phyloP scores from a whole-genome alignment of 306 rosid genomes.

The Senna siamea region DNA sequence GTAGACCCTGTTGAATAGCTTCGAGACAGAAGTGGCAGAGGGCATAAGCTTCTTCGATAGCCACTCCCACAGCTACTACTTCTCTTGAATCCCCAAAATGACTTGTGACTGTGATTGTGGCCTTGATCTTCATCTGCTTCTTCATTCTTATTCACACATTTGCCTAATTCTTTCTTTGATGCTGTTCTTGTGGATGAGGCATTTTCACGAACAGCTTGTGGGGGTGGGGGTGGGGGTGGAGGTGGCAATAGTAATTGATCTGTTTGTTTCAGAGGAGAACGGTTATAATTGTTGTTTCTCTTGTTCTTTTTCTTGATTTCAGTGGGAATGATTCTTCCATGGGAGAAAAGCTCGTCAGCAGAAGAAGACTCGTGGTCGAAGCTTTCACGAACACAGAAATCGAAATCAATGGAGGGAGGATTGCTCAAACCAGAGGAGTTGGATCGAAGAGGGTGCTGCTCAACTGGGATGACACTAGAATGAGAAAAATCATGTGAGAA shows the following conservation, averaged over 20 bases:
- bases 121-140: conserved; percentile 56
- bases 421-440: no score
- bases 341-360: conserved; percentile 87
- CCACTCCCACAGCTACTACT: conserved; percentile 89
- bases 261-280: conserved; percentile 27
- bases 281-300: no score
- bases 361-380: conserved; percentile 68
- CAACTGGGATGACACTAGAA: conserved; percentile 63
- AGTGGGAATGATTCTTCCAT: conserved; percentile 72
- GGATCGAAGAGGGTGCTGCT: conserved; percentile 56
- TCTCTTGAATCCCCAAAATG: conserved; percentile 84
- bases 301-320: conserved; percentile 60
- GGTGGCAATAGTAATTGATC: conserved; percentile 35
- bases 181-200: conserved; percentile 28
- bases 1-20: conserved; percentile 84
- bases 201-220: conserved; percentile 22
- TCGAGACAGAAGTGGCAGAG: conserved; percentile 78
- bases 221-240: conserved; percentile 43
- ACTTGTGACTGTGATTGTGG: conserved; percentile 54
- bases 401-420: conserved; percentile 66
- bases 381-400: conserved; percentile 63
- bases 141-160: no score
- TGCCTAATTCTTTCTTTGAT: conserved; percentile 33
- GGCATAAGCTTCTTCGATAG: conserved; percentile 73
- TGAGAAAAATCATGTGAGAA: conserved; percentile 78